These are phyloP conservation scores for Acephala macrosclerotiorum DNA, from an alignment of 2,329 filamentous ascomycete genomes.

Conservation along the genomic window DNA sequence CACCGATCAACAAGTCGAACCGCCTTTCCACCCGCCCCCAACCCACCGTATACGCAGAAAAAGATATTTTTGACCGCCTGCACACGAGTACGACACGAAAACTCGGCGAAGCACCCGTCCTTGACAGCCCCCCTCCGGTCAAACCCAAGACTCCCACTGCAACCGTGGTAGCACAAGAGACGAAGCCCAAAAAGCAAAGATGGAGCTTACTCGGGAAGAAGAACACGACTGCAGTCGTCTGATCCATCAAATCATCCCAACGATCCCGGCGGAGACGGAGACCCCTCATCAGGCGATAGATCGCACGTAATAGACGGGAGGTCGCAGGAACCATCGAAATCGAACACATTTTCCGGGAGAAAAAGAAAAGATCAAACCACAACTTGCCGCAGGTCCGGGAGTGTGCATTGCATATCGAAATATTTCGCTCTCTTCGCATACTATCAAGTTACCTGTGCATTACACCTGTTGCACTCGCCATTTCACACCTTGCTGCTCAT, in stretches of 20 bases:
- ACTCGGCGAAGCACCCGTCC: constrained; percentile 43
- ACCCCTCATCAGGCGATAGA: constrained; percentile 11
- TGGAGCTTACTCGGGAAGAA: constrained; percentile 40
- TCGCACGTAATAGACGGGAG: constrained; percentile 6
- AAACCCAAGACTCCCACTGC: constrained; percentile 20
- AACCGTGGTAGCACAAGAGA: constrained; percentile 20
- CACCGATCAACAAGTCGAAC: constrained; percentile 18
- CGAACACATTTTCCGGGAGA: constrained; percentile 4
- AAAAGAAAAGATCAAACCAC: background rate
- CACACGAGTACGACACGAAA: constrained; percentile 44
- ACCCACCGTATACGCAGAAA: constrained; percentile 35
- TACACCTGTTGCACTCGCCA: constrained; percentile 14
- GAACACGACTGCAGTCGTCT: constrained; percentile 30
- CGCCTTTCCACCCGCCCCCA: constrained; percentile 31
- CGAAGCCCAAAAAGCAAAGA: constrained; percentile 36
- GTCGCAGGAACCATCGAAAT: constrained; percentile 4
- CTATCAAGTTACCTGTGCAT: constrained; percentile 16
- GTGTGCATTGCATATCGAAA: constrained; percentile 12
- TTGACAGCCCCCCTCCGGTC: constrained; percentile 28
- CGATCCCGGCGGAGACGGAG: no score
- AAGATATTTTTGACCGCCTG: constrained; percentile 42
- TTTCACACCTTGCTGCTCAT: background rate
- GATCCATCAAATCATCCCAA: constrained; percentile 14
- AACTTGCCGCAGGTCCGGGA: constrained; percentile 20
- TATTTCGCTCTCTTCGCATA: background rate